A percentile compares a stretch with the other conserved stretches of the same genome.
phyloP scores from a whole-genome alignment of 768 basidiomycete species.

The Lentinula detonsa region DNA sequence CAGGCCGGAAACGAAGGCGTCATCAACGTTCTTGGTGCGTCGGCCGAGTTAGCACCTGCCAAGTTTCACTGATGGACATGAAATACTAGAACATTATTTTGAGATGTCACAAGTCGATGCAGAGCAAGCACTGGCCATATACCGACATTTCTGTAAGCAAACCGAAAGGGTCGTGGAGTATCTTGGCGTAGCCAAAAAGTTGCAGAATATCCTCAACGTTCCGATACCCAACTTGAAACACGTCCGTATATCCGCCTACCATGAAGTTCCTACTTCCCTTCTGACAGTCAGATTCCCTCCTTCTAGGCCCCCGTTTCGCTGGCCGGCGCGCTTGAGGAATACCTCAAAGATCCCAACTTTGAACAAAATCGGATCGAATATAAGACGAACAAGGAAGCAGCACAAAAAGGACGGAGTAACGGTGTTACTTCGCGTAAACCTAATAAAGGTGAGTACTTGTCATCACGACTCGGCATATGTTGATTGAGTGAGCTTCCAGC shows the following conservation, averaged over 20 bases:
- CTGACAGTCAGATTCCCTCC: background rate
- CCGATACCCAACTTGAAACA: slow-evolving; percentile 93
- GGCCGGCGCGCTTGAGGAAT: slow-evolving; percentile 92
- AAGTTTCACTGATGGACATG: slow-evolving; percentile 21
- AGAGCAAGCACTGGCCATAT: slow-evolving; percentile 73
- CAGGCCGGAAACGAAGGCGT: slow-evolving; percentile 97
- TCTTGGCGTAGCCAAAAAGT: slow-evolving; percentile 84
- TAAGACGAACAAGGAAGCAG: slow-evolving; percentile 68
- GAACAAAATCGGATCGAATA: slow-evolving; percentile 94
- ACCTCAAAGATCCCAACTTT: slow-evolving; percentile 93
- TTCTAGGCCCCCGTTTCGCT: slow-evolving; percentile 86
- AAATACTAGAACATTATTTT: slow-evolving; percentile 84
- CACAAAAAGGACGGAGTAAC: slow-evolving; percentile 34
- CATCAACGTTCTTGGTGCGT: slow-evolving; percentile 68
- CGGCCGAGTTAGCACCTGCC: slow-evolving; percentile 9
- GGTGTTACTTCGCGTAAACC: slow-evolving; percentile 6
- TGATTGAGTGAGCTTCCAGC: background rate
- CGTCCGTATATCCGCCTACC: slow-evolving; percentile 32
- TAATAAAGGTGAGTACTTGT: background rate
- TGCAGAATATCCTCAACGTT: slow-evolving; percentile 90
- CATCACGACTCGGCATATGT: background rate
- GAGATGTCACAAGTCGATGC: slow-evolving; percentile 98
- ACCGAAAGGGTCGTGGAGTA: slow-evolving; percentile 92
- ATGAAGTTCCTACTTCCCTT: background rate
- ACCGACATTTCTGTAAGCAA: slow-evolving; percentile 92